Percentiles rank a stretch among this genome's conserved stretches.
These are phyloP conservation scores for Macrolepiota fuliginosa DNA, from an alignment of 768 basidiomycete species.

Conservation along the genomic window DNA sequence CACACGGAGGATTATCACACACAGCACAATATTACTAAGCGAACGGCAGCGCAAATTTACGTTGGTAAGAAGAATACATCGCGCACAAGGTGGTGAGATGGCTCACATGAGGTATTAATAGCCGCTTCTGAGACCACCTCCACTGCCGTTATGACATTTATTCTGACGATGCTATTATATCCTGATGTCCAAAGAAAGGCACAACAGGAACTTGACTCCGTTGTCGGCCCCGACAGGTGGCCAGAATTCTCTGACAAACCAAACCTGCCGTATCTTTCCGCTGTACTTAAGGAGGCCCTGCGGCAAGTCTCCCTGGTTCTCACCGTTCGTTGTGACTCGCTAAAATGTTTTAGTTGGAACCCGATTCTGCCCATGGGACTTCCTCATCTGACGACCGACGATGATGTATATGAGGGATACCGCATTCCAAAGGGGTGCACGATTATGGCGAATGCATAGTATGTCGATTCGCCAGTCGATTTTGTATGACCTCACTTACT, in stretches of 20 bases:
- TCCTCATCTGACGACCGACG: constrained; percentile 1
- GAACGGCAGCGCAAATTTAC: not conserved
- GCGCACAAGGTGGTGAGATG: not conserved
- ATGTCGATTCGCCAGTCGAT: not conserved
- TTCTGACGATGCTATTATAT: constrained; percentile 16
- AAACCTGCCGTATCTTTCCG: constrained; percentile 20
- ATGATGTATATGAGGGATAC: constrained; percentile 11
- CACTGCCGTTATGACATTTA: constrained; percentile 1
- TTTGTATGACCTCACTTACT: not conserved
- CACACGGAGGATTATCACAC: not conserved
- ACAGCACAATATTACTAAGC: not conserved
- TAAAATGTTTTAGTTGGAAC: not conserved
- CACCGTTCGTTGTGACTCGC: not conserved
- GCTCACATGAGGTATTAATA: not conserved
- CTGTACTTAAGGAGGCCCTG: constrained; percentile 21
- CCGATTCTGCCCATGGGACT: not conserved
- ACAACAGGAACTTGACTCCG: constrained; percentile 23
- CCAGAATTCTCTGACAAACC: constrained; percentile 20
- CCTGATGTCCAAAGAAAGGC: constrained; percentile 20
- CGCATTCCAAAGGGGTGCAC: constrained; percentile 13
- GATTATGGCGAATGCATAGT: constrained; percentile 11
- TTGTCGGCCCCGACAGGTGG: constrained; percentile 17
- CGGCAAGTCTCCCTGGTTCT: constrained; percentile 14
- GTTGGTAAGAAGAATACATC: not conserved
- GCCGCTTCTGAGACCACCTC: not conserved